Conservation (phyloP, 208 protist genomes). For the Wallacemonas collosoma region DNA sequence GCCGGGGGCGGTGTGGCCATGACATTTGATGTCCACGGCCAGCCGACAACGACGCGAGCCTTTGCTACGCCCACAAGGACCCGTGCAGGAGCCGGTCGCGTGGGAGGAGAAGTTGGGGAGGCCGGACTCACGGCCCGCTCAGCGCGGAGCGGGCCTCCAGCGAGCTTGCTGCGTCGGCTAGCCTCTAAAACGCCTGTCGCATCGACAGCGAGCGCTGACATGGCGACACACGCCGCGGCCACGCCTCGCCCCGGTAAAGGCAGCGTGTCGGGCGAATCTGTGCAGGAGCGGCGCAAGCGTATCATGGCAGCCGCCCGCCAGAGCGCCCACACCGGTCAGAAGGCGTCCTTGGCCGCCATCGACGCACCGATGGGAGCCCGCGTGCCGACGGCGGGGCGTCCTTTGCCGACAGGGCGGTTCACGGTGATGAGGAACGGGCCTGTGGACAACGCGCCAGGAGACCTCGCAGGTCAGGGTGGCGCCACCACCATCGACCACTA, state of each 20-base stretch:
- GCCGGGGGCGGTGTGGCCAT: conserved; percentile 21
- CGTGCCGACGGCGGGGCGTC: too few species aligned
- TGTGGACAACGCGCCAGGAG: neutral
- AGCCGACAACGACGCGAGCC: neutral
- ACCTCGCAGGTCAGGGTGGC: neutral
- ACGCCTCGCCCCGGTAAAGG: neutral
- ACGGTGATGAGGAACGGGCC: too few species aligned
- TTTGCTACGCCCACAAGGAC: too few species aligned
- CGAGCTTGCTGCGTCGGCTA: neutral
- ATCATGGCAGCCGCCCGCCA: conserved; percentile 14
- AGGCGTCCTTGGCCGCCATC: neutral
- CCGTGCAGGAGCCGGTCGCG: too few species aligned
- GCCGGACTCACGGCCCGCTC: too few species aligned
- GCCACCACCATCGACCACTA: conserved; percentile 4
- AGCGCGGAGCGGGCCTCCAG: neutral
- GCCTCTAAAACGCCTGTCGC: neutral
- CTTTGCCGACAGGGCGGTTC: too few species aligned
- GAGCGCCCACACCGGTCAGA: conserved; percentile 16
- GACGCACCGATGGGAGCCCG: neutral
- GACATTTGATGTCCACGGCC: conserved; percentile 13
- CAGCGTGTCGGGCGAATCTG: neutral
- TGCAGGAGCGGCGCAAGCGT: conserved; percentile 15
- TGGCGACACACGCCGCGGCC: neutral
- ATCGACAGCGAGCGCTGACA: neutral
- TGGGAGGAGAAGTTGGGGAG: too few species aligned